Base-by-base conservation (phyloP, 768 basidiomycete species). In the Gautieria morchelliformis region DNA sequence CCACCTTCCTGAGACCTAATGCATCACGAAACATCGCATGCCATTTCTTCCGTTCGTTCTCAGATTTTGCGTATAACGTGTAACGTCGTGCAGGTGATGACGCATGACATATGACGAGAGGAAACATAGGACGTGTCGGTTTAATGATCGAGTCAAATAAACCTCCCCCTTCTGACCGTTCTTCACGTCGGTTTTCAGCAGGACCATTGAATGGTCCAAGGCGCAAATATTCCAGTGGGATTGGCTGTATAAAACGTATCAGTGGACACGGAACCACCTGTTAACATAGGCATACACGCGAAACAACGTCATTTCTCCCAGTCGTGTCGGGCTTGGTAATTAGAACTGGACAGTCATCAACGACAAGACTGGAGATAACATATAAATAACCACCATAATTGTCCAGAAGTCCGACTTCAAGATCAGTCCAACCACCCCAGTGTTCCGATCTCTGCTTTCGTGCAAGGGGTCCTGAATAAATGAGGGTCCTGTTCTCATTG, bases 91-190 rank as follows among this genome's bases (percentile, higher is more conserved):
- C 72, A 17, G 71, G 63, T 52, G 75, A 76, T 1, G 79, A 75
- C 0, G 84, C 82, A 59, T 92, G 89, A 67, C 81, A 87, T 60
- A 93, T 70, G 0, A 82, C 86, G 67, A 93, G 87, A 1, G 90
- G 89, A 65, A 81, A 92, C 64, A 89, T 69, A 12, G 79, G 68
- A 24, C 79, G 74, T 56, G 74, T 73, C 41, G 78, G 74, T 12
- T 74, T 78, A 54, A 78, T 77, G 37, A 83, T 70, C 48, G 70
- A 74, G 57, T 84, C 82, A 35, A 86, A 68, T 12, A 86, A 67
- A 14, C 78, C 66, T 39, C 80, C 78, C 49, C 81, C 83, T 51
- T 86, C 83, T 6, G 59, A 27, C 15, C 72, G 63, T 45, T 77
- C 78, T 60, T 85, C 87, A 64, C 78, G 83, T 35, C 87, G 80